Conservation (phyloP, 352 stramenopile species). For the Phytophthora nicotianae region DNA sequence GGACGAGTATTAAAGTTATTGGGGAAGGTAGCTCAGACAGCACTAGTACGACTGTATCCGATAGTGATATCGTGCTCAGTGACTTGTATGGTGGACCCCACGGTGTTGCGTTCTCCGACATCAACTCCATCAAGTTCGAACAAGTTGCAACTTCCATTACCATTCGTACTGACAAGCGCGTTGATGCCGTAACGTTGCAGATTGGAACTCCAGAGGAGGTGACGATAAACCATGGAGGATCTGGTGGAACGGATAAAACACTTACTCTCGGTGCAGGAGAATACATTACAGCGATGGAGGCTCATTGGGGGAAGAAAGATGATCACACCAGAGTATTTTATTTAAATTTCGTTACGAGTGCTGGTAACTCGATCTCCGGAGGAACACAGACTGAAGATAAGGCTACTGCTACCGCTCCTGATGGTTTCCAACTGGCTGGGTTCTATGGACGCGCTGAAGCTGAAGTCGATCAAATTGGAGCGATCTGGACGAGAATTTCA, state of each 20-base stretch:
- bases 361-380: slow-evolving; percentile 17
- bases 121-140: slow-evolving; percentile 9
- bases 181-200: slow-evolving; percentile 21
- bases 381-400: slow-evolving; percentile 24
- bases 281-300: slow-evolving; percentile 30
- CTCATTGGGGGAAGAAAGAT: slow-evolving; percentile 25
- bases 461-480: slow-evolving; percentile 28
- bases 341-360: slow-evolving; percentile 26
- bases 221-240: slow-evolving; percentile 21
- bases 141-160: slow-evolving; percentile 24
- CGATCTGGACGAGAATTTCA: slow-evolving; percentile 32
- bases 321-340: slow-evolving; percentile 22
- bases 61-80: slow-evolving; percentile 11
- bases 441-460: slow-evolving; percentile 28
- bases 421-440: slow-evolving; percentile 34
- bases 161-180: slow-evolving; percentile 20
- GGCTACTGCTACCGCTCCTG: slow-evolving; percentile 20
- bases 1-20: slow-evolving; percentile 24
- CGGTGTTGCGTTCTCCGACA: slow-evolving; percentile 22
- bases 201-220: slow-evolving; percentile 16
- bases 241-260: slow-evolving; percentile 13
- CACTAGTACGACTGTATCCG: no score
- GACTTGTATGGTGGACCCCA: slow-evolving; percentile 26
- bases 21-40: no score
- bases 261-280: slow-evolving; percentile 17